Evolutionary conservation across 768 basidiomycete genomes (phyloP), one percentile per base, ranked within the genome.

Genomic region (Tricholoma terreum): DNA sequence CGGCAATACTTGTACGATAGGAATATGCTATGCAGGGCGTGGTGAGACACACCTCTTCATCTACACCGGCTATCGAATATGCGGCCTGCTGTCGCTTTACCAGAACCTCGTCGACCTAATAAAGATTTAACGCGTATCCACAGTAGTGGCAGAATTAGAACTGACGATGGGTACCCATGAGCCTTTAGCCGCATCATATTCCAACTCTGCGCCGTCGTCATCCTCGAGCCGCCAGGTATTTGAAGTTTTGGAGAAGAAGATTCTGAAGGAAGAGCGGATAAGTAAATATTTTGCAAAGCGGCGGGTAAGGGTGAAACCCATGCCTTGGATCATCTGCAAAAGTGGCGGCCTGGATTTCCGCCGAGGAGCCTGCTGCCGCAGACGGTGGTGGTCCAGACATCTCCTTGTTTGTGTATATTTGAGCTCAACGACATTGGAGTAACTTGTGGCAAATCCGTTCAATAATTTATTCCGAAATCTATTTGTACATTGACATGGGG

Each of bases 41-140:
- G 27, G 35, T 64, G 58, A 67, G 60, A 62, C 55, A 64, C 58
- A 92, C 95, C 75, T 86, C 83, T 78, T 98, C 97, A 69, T 99
- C 96, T 21, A 99, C 94, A 9, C 96, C 97, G 12, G 78, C 80
- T 1, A 99, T 79, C 0, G 93, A 89, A 72, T 99, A 99, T 1
- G 94, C 95, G 0, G 93, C 94, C 76, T 98, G 97, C 69, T 99
- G 96, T 21, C 85, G 86, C 67, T 85, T 87, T 56, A 96, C 62
- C 11, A 92, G 76, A 53, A 95, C 92, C 60, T 96, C 93, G 61
- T 94, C 91, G 33, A 96, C 77, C 94, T 96, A 65, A 17, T n/a
- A 21, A 61, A 30, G 48, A 62, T 57, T 60, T 46, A 52, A 40
- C 59, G 34, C 34, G 50, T 31, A 30, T 49, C 27, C n/a, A 15